Percentiles rank a stretch among this genome's conserved stretches.
Evolutionary conservation across 2,329 filamentous ascomycete species (phyloP).

Genomic region (Pseudogymnoascus sp.): DNA sequence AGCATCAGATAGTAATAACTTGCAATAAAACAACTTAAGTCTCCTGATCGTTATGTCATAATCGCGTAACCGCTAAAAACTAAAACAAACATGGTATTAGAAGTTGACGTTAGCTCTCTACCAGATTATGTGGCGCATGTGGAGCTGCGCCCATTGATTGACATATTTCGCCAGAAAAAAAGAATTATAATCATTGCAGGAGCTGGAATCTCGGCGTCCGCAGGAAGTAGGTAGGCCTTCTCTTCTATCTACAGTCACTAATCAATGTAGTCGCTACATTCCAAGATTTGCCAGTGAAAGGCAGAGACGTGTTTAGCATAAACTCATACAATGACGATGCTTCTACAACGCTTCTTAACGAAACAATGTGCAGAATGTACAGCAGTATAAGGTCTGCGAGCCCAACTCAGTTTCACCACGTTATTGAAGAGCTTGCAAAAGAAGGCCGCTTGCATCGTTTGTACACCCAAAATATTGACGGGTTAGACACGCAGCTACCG

Average conservation of each 20-base stretch:
- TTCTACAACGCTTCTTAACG: slow-evolving; percentile 80
- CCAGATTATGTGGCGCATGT: slow-evolving; percentile 16
- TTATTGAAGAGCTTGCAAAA: slow-evolving; percentile 76
- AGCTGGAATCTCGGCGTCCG: slow-evolving; percentile 89
- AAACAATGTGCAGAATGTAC: slow-evolving; percentile 84
- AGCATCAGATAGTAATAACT: slow-evolving; percentile 10
- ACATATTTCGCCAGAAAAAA: slow-evolving; percentile 73
- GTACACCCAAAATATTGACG: slow-evolving; percentile 93
- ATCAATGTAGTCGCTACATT: slow-evolving; percentile 17
- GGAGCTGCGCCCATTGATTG: slow-evolving; percentile 59
- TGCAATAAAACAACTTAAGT: not conserved
- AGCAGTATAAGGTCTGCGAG: slow-evolving; percentile 65
- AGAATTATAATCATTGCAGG: slow-evolving; percentile 94
- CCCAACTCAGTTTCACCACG: slow-evolving; percentile 81
- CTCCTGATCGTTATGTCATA: not conserved
- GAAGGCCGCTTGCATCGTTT: slow-evolving; percentile 79
- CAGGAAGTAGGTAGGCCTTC: slow-evolving; percentile 58
- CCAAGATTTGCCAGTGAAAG: slow-evolving; percentile 31
- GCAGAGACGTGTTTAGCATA: slow-evolving; percentile 63
- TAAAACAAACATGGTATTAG: slow-evolving; percentile 12
- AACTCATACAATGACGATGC: slow-evolving; percentile 86
- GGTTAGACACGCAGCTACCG: slow-evolving; percentile 73
- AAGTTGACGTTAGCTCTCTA: slow-evolving; percentile 12
- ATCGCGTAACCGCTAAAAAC: slow-evolving; percentile 6
- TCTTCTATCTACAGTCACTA: slow-evolving; percentile 10